Percentiles rank a stretch among this genome's conserved stretches.
These are phyloP conservation scores for Kentomonas sorsogonicus DNA, from an alignment of 208 protist species.

Conservation along the genomic window DNA sequence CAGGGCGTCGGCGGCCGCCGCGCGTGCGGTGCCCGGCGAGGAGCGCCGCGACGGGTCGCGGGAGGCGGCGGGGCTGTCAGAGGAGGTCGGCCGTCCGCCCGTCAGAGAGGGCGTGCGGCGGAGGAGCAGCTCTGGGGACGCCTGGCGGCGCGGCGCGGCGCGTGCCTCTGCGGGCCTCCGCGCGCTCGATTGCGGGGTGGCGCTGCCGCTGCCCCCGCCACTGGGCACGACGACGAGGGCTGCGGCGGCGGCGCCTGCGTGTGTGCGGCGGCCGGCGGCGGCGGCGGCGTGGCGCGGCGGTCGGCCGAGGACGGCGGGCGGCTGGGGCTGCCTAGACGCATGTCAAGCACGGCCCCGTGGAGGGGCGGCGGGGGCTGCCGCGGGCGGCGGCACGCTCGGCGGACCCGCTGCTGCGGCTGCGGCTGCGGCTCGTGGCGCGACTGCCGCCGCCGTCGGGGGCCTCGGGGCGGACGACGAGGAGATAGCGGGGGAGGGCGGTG, in stretches of 20 bases:
- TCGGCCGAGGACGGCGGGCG: not conserved
- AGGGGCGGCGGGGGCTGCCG: not conserved
- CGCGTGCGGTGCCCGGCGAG: too few species aligned
- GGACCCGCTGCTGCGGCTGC: slow-evolving; percentile 1
- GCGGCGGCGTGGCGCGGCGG: too few species aligned
- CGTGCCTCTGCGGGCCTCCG: too few species aligned
- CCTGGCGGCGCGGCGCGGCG: not conserved
- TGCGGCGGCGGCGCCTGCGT: too few species aligned
- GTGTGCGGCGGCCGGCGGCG: not conserved
- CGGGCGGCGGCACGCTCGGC: not conserved
- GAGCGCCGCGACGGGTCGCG: too few species aligned
- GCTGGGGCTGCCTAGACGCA: not conserved
- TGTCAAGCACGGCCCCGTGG: not conserved
- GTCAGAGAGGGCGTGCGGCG: not conserved
- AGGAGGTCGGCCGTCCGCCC: not conserved
- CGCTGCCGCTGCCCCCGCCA: too few species aligned
- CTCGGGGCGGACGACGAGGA: slow-evolving; percentile 32
- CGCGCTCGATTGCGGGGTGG: not conserved
- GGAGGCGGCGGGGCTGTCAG: not conserved
- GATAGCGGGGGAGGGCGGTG: slow-evolving; percentile 66
- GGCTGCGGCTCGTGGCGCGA: not conserved
- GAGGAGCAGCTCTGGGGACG: not conserved
- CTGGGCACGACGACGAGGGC: not conserved
- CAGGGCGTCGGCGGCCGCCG: too few species aligned
- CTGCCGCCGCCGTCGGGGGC: not conserved